These are phyloP conservation scores for Arthrocladium fulminans DNA, from an alignment of 2,329 filamentous ascomycete species.

Conservation along the genomic window DNA sequence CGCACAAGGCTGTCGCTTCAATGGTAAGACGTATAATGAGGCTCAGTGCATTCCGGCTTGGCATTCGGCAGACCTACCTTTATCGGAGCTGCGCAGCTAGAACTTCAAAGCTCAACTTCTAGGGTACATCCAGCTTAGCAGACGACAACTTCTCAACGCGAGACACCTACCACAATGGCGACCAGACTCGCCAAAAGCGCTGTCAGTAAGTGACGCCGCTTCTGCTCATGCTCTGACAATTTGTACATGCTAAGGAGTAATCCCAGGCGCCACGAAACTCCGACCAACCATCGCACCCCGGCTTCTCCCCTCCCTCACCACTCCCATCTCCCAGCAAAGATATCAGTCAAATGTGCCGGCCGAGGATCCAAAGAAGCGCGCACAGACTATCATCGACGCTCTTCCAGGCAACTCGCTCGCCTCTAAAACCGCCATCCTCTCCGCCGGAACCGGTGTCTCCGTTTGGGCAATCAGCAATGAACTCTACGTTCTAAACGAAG, in stretches of 20 bases:
- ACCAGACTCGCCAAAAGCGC: slow-evolving; percentile 94
- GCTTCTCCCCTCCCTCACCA: slow-evolving; percentile 65
- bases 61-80: background rate
- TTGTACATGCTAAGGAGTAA: slow-evolving; percentile 9
- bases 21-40: too few species aligned
- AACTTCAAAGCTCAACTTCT: slow-evolving; percentile 10
- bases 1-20: too few species aligned
- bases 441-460: slow-evolving; percentile 79
- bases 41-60: background rate
- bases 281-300: slow-evolving; percentile 61
- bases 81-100: slow-evolving; percentile 2
- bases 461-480: slow-evolving; percentile 98
- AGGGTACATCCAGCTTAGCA: slow-evolving; percentile 8
- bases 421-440: slow-evolving; percentile 95
- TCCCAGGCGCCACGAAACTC: slow-evolving; percentile 75
- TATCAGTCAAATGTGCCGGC: slow-evolving; percentile 67
- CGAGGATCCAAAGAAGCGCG: slow-evolving; percentile 92
- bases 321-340: slow-evolving; percentile 58
- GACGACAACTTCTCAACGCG: background rate
- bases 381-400: slow-evolving; percentile 86
- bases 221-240: slow-evolving; percentile 9
- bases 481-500: slow-evolving; percentile 99
- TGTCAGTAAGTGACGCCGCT: slow-evolving; percentile 61
- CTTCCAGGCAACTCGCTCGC: slow-evolving; percentile 85
- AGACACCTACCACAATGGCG: slow-evolving; percentile 63